Evolutionary conservation across 2,329 filamentous ascomycete genomes (phyloP).

Genomic region (Fusarium papillatum): DNA sequence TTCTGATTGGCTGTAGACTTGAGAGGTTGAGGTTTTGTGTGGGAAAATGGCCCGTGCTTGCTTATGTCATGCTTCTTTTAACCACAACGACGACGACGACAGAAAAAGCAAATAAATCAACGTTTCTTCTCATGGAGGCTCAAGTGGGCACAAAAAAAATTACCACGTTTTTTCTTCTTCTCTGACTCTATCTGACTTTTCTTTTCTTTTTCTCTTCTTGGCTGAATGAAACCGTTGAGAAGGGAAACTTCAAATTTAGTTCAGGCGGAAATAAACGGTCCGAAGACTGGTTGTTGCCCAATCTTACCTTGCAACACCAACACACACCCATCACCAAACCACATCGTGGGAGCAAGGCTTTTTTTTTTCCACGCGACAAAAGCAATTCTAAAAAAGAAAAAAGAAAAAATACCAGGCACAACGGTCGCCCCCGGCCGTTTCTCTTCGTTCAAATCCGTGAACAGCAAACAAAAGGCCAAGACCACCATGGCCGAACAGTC

Average conservation of each 20-base stretch:
- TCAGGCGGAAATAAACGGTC: neutral
- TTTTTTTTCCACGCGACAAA: constrained; percentile 22
- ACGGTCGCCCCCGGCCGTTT: constrained; percentile 8
- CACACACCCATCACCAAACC: constrained; percentile 7
- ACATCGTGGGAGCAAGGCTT: constrained; percentile 9
- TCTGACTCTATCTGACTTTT: neutral
- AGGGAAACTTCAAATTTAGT: neutral
- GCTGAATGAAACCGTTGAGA: neutral
- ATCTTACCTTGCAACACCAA: constrained; percentile 10
- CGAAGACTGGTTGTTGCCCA: neutral
- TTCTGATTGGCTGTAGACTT: constrained; percentile 52
- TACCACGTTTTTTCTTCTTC: neutral
- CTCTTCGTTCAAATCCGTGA: neutral
- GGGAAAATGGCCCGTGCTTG: neutral
- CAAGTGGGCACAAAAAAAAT: constrained; percentile 8
- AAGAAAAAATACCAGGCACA: neutral
- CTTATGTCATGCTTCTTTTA: constrained; percentile 41
- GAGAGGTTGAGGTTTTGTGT: constrained; percentile 40
- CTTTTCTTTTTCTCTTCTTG: neutral
- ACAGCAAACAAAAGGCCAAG: neutral
- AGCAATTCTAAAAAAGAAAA: constrained; percentile 17
- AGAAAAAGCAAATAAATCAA: constrained; percentile 33
- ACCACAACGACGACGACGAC: constrained; percentile 11
- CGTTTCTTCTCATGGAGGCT: constrained; percentile 2
- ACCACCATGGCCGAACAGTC: constrained; percentile 38